Evolutionary conservation across 164 flowering plant genomes (phyloP), one percentile per base, ranked within the genome.

Genomic region (Platanus orientalis): DNA sequence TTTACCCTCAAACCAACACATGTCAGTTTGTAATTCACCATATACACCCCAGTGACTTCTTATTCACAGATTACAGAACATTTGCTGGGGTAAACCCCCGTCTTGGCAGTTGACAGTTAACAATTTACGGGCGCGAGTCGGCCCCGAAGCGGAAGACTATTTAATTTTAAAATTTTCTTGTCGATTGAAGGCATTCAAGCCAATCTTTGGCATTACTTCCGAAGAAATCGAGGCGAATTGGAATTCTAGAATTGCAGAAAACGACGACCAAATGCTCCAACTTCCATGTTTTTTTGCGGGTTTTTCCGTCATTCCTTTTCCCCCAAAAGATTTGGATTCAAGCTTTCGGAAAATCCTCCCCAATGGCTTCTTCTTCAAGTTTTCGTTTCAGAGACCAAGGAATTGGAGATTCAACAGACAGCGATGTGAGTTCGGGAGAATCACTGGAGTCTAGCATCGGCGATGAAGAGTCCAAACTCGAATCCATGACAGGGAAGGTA

Each of bases 401-500:
- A 27, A 47, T 45, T 58, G 79, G 63, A 20, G 75, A 64, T 44
- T 62, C 79, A 4, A 54, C 65, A 2, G 72, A 67, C 24, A 62
- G 76, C 19, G 76, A 67, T 3, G 30, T 66, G 57, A 65, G 62
- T 61, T 67, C 73, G 24, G 75, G 65, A 19, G 45, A 42, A n/a
- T 76, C 77, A 5, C 73, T 77, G 19, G 69, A 58, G 1, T 70
- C 75, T 13, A 63, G 73, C 51, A 64, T 48, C 49, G 58, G n/a
- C 1, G 74, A 69, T 44, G 79, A 62, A 7, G 80, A 75, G n/a
- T 47, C 69, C 0, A 77, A 79, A 59, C 73, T 80, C 25, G 69
- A 77, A 44, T 84, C 86, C 57, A 84, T 84, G 88, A 79, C 88
- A 16, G 88, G 78, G 14, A 84, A 83, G 89, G 89, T 84, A 64